Base-by-base conservation (phyloP, 495 filamentous ascomycete species). In the Xylaria sp. region DNA sequence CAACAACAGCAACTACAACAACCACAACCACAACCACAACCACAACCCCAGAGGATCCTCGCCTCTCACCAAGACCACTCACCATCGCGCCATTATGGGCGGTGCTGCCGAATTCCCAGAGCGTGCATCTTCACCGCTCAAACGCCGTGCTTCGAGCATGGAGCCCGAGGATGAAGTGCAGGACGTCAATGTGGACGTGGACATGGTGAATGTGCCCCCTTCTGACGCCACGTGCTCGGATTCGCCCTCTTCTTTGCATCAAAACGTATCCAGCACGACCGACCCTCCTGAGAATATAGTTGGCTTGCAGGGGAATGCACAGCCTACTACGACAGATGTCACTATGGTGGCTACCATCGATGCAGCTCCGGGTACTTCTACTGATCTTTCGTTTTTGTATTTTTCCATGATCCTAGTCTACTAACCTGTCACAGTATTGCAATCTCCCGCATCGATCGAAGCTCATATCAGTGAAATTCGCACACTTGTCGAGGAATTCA, bases 391-490 rank as follows among this genome's bases (percentile, higher is more conserved):
- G 15, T 31, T 46, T 65, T 37, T 59, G 41, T n/a, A 3, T 26
- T 33, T 26, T 33, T 65, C 11, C 26, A 26, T 15, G n/a, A 63
- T 53, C 24, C 52, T 35, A 59, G 40, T 2, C 46, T 58, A 73
- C 70, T 73, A 19, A 70, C 55, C 35, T 69, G 41, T 26, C 52
- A 24, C 68, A 78, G 75, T 26, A 40, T 64, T 61, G 15, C 71
- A 69, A 70, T 68, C 52, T 12, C 77, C 77, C 2, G 52, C 29
- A 33, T 77, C 75, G 11, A 63, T 77, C 70, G 73, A 75, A 48
- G 70, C 69, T 35, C 97, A 98, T 73, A 88, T 97, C 55, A 85
- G 85, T 29, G 85, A 87, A 11, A 92, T 99, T 19, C 82, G 84
- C 17, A 84, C 87, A 41, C 88, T 98, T 0, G 81, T 86, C 33